Evolutionary conservation across 805 yeast species (phyloP), one percentile per base, ranked within the genome.

Genomic region (Helenozyma baotianmanensis): DNA sequence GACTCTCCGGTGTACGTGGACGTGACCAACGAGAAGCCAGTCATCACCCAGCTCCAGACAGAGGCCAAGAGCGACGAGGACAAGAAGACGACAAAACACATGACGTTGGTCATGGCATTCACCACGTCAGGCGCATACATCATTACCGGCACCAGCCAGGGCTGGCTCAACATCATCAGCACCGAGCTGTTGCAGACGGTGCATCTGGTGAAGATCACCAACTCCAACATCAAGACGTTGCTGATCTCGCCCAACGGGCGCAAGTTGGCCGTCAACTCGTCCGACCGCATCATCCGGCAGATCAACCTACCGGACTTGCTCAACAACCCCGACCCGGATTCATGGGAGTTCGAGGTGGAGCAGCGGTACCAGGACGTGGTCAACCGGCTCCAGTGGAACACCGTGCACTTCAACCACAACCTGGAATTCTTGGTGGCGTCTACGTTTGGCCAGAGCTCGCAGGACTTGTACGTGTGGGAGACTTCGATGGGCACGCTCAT

Each of bases 401-500:
- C 86, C 0, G 78, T 86, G 4, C 63, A 78, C 8, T 80, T 84
- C 59, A 83, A 84, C 43, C 76, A 80, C 36, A 78, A 76, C 44
- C 74, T 77, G 6, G 97, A 90, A 38, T 89, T 83, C 53, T 58
- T 89, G n/a, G 79, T 86, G 32, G 97, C 96, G 0, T 79, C 95
- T 0, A 83, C 96, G 0, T 79, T 76, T 54, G 95, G 95, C 9
- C 70, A 64, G 43, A 80, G 89, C 4, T 80, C 92, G 0, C 96
- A 88, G 51, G 95, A 86, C 48, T 69, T 90, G 27, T 89, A 88
- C 54, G 73, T 90, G 37, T 89, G 97, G 97, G 97, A 90, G 53
- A 84, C 96, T 0, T 68, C 76, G 6, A 72, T 82, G 69, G 97
- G 96, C 0, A 78, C 94, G n/a, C 62, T 89, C 35, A 82, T 87